Conservation (phyloP, 768 basidiomycete species). For the Collybiopsis luxurians region DNA sequence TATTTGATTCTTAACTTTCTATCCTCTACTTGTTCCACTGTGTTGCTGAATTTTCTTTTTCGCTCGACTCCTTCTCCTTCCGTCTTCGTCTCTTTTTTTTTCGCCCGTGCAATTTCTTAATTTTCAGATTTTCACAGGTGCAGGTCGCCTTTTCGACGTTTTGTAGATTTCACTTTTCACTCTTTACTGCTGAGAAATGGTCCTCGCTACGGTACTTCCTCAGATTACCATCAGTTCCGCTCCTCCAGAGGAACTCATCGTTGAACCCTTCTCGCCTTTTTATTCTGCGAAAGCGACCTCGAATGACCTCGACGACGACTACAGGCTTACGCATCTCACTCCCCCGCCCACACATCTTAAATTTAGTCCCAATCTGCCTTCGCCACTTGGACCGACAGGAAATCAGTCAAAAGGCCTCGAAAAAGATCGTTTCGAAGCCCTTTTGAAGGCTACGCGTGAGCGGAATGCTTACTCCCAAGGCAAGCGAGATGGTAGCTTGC, state of each 20-base stretch:
- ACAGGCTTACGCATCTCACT: slow-evolving; percentile 56
- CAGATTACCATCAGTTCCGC: slow-evolving; percentile 70
- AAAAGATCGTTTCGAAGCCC: slow-evolving; percentile 57
- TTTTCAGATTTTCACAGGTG: slow-evolving; percentile 37
- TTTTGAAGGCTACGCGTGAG: slow-evolving; percentile 62
- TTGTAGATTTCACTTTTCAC: slow-evolving; percentile 15
- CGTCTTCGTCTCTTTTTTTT: slow-evolving; percentile 25
- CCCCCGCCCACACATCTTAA: slow-evolving; percentile 49
- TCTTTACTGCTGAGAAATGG: slow-evolving; percentile 33
- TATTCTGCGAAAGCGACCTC: slow-evolving; percentile 24
- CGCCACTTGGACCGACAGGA: slow-evolving; percentile 47
- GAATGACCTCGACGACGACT: slow-evolving; percentile 40
- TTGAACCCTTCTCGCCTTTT: slow-evolving; percentile 67
- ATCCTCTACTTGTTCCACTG: slow-evolving; percentile 28
- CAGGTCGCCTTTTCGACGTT: slow-evolving; percentile 44
- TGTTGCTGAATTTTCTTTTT: slow-evolving; percentile 2
- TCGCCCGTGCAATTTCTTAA: slow-evolving; percentile 21
- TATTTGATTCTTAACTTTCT: slow-evolving; percentile 9
- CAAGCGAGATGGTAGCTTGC: slow-evolving; percentile 56
- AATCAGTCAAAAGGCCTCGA: slow-evolving; percentile 52
- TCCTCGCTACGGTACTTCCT: slow-evolving; percentile 48
- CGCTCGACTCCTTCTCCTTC: slow-evolving; percentile 22
- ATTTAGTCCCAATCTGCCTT: slow-evolving; percentile 38
- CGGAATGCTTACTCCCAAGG: slow-evolving; percentile 41
- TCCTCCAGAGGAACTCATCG: slow-evolving; percentile 46